These are phyloP conservation scores for Cryptococcus sp. DNA, from an alignment of 1,284 basidiomycete genomes.

Conservation along the genomic window DNA sequence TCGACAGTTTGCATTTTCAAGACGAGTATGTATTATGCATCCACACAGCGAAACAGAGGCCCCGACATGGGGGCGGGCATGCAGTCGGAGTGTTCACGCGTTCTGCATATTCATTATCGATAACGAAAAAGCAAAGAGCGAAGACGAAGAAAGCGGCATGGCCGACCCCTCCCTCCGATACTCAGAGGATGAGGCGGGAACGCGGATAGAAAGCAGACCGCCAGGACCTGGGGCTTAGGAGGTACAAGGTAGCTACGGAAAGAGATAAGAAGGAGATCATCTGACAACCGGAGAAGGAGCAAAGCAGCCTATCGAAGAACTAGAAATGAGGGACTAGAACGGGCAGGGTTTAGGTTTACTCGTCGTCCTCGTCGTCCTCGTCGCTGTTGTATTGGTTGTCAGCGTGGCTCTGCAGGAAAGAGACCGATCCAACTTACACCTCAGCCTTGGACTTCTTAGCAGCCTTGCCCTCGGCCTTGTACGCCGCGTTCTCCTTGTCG, in stretches of 20 bases:
- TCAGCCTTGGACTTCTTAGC: slow-evolving; percentile 23
- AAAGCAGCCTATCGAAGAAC: not conserved
- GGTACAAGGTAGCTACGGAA: not conserved
- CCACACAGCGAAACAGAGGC: not conserved
- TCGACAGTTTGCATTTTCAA: too few relatives aligned
- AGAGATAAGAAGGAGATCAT: not conserved
- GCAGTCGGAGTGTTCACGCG: not conserved
- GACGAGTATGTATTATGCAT: too few relatives aligned
- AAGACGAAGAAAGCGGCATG: not conserved
- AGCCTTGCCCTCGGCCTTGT: slow-evolving; percentile 53
- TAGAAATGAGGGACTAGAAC: not conserved
- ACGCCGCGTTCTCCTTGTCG: slow-evolving; percentile 57
- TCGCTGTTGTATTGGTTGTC: not conserved
- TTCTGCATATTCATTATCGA: too few relatives aligned
- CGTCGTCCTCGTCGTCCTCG: slow-evolving; percentile 34
- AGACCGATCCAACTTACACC: slow-evolving; percentile 9
- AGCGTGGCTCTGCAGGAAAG: not conserved
- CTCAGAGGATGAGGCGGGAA: not conserved
- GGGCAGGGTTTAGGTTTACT: slow-evolving; percentile 15
- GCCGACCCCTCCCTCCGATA: not conserved
- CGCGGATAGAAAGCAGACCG: not conserved
- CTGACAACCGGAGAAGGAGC: not conserved
- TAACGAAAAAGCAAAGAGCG: not conserved
- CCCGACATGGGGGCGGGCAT: too few relatives aligned
- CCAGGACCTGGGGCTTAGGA: not conserved